Base-by-base conservation (phyloP, 1,284 basidiomycete species). In the Ustilago vetiveriae region DNA sequence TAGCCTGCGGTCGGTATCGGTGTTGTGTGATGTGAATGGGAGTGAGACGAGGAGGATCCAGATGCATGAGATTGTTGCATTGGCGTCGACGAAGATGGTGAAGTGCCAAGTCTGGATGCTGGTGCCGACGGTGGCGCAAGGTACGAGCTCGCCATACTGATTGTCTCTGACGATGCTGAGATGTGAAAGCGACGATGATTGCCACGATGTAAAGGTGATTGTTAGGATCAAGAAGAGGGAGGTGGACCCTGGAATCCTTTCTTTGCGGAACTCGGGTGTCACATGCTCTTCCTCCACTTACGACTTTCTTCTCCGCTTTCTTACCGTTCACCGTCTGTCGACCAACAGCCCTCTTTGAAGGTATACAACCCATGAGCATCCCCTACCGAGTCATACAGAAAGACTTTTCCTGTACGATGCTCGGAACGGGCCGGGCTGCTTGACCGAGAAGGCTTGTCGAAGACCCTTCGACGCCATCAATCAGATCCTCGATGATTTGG, bases 1-100 rank as follows among this genome's bases (percentile, higher is more conserved):
- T 74, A 41, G 1, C 69, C 40, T 7, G 74, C 67, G 30, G 56
- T 56, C 16, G 66, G 62, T 33, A 68, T 57, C 13, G 46, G 33
- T n/a, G 55, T 21, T 19, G 35, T 4, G 11, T n/a, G 37, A 33
- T 46, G 50, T 16, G 40, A 29, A 21, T 27, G 40, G 19, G 26
- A 30, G 26, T 42, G 26, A 10, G 62, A 38, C 11, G 51, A 39
- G 22, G 56, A 40, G 13, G 29, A 48, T 17, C 29, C 21, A 22
- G 41, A 36, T 26, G 49, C 19, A 24, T 24, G 22, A 19, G 29
- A 22, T 11, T 27, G 14, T 21, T 32, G 47, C 21, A 37, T 29
- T 8, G 50, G 7, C 7, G 21, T 38, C 2, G 42, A 19, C 6
- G 42, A 37, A 8, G 41, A 32, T 6, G 43, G 43, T 1, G 59